Base-by-base conservation (phyloP, 805 yeast species). In the Metschnikowia drakensbergensis region DNA sequence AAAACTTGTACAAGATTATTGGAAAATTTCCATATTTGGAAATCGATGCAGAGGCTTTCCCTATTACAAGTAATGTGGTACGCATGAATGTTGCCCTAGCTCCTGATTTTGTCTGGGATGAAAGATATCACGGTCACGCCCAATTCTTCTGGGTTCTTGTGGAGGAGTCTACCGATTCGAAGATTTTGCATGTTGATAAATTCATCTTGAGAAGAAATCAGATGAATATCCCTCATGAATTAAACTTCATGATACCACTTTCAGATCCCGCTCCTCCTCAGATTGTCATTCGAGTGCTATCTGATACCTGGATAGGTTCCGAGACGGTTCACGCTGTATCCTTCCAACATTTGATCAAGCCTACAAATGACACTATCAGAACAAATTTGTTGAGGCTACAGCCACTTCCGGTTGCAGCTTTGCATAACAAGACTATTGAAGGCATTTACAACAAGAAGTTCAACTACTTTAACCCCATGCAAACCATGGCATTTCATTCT, bases 381-480 rank as follows among this genome's bases (percentile, higher is more conserved):
- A 92, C 99, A 0, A 85, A 84, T 57, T 68, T 95, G 33, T 71
- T 91, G 53, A 77, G 84, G 47, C 65, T 94, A 42, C 90, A 90
- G 50, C 99, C 99, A 1, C 72, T 94, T 30, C 97, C 98, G 0
- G 72, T 84, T 0, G 67, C 84, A 0, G 97, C 97, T 0, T 71
- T 92, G 30, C 87, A 89, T 48, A 76, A 90, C 61, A 67, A 76
- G 1, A 71, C 74, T 11, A 66, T 88, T 39, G 96, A 91, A 62
- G 61, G 71, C 4, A 82, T 91, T 37, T 94, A 94, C 63, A 69
- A 74, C 3, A 50, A 64, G 5, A 81, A 76, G 56, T 94, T 94
- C 72, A 79, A 80, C 48, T 92, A 87, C 67, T 94, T 94, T 76
- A 94, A 94, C 63, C 98, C 99, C 3, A 91, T 94, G 97, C 99